Evolutionary conservation across 805 yeast genomes (phyloP).

Genomic region (Maudiozyma turicensis): DNA sequence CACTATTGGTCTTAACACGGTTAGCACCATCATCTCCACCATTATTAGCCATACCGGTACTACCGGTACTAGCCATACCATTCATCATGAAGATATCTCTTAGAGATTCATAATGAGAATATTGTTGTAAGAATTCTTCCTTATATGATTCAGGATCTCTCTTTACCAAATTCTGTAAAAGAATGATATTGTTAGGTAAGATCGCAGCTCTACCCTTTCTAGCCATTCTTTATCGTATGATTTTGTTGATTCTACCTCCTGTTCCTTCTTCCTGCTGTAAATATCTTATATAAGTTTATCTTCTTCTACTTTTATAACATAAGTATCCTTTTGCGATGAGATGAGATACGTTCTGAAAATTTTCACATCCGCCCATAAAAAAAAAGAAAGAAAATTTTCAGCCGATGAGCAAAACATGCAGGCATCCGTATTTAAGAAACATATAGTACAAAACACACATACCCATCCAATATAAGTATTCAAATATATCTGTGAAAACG

Average conservation of each 20-base stretch:
- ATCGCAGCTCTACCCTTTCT: constrained; percentile 86
- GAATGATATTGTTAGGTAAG: constrained; percentile 82
- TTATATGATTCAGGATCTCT: constrained; percentile 90
- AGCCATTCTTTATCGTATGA: constrained; percentile 43
- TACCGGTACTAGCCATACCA: constrained; percentile 13
- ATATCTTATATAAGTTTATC: not conserved
- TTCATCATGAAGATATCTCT: constrained; percentile 77
- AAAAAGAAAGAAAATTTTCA: not conserved
- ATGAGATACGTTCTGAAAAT: constrained; percentile 17
- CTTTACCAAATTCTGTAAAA: constrained; percentile 84
- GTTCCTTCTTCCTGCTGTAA: not conserved
- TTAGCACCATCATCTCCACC: constrained; percentile 20
- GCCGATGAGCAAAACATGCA: not conserved
- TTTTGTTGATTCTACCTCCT: not conserved
- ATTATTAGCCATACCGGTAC: not conserved
- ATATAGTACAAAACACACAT: not conserved
- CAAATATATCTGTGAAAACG: not conserved
- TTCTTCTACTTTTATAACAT: not conserved
- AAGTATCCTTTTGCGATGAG: constrained; percentile 7
- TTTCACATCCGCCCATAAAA: not conserved
- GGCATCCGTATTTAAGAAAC: not conserved
- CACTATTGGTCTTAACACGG: not conserved
- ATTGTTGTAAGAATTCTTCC: constrained; percentile 90
- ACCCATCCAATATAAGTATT: too few species aligned
- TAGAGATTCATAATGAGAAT: constrained; percentile 82